These are phyloP conservation scores for Auriscalpium vulgare DNA, from an alignment of 768 basidiomycete genomes.

Conservation along the genomic window DNA sequence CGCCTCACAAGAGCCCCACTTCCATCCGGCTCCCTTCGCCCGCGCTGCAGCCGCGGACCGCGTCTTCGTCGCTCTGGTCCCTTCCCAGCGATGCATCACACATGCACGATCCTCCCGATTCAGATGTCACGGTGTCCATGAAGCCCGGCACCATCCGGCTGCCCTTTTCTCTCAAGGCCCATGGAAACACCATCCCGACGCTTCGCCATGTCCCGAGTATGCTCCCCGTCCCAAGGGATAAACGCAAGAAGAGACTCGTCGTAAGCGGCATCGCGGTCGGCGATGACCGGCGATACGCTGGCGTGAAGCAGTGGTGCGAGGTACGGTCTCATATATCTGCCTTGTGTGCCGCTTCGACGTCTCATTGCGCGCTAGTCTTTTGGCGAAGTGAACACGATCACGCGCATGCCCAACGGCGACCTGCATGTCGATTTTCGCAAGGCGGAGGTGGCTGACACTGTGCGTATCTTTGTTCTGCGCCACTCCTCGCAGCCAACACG, in stretches of 20 bases:
- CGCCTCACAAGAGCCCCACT: conserved; percentile 25
- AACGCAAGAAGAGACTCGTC: conserved; percentile 51
- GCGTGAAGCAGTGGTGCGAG: conserved; percentile 69
- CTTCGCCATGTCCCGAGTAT: conserved; percentile 16
- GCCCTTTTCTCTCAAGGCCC: conserved; percentile 23
- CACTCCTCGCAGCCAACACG: conserved; percentile 11
- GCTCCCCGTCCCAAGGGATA: conserved; percentile 33
- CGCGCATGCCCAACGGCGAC: conserved; percentile 68
- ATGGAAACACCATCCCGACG: conserved; percentile 6
- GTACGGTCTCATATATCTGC: conserved; percentile 24
- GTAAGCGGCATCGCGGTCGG: conserved; percentile 58
- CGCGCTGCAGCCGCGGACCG: conserved; percentile 26
- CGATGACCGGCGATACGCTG: conserved; percentile 59
- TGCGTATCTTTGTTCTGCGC: conserved; percentile 26
- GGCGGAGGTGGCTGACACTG: conserved; percentile 75
- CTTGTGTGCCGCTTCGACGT: too few species aligned
- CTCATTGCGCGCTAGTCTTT: conserved; percentile 28
- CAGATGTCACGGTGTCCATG: conserved; percentile 12
- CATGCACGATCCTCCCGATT: conserved; percentile 29
- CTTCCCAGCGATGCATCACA: conserved; percentile 32
- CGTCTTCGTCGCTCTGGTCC: conserved; percentile 32
- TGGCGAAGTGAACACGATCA: conserved; percentile 68
- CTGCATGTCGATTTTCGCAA: conserved; percentile 69
- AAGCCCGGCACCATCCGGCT: conserved; percentile 25
- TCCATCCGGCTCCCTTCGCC: conserved; percentile 28